These are phyloP conservation scores for Catenaria anguillulae DNA, from an alignment of 371 early-diverging fungal genomes.

Conservation along the genomic window DNA sequence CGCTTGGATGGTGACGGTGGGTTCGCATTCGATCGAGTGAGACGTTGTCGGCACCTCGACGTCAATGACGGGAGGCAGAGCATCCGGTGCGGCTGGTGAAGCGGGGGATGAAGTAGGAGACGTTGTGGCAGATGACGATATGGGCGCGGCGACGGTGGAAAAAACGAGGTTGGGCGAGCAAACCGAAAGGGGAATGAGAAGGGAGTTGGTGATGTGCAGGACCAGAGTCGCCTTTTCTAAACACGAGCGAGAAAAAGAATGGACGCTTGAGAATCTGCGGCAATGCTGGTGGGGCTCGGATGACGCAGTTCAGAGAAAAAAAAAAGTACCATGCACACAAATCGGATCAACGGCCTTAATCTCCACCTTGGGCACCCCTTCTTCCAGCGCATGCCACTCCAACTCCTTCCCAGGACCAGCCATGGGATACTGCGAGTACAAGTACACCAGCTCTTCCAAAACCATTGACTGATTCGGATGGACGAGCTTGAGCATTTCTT, in stretches of 20 bases:
- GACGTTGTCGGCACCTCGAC: neutral
- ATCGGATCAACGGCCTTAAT: constrained; percentile 16
- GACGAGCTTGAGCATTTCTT: neutral
- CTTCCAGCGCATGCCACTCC: constrained; percentile 12
- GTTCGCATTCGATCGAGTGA: neutral
- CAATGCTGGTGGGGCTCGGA: too few relatives aligned
- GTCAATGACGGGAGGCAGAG: neutral
- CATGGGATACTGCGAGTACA: neutral
- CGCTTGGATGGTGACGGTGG: neutral
- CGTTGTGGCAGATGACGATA: too few relatives aligned
- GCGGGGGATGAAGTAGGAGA: too few relatives aligned
- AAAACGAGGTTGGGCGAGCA: neutral
- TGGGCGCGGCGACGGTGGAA: too few relatives aligned
- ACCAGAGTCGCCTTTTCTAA: neutral
- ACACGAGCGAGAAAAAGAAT: too few relatives aligned
- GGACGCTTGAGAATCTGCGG: too few relatives aligned
- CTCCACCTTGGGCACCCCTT: constrained; percentile 18
- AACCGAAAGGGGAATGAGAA: neutral
- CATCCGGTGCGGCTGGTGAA: neutral
- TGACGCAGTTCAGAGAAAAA: neutral
- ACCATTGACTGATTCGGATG: neutral
- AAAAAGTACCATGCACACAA: neutral
- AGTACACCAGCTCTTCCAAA: neutral
- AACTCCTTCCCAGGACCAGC: neutral
- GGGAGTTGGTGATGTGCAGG: neutral